A percentile compares a stretch with the other conserved stretches of the same genome.
Conservation (phyloP, 345 rosid genomes). For the Eucalyptus cloeziana region DNA sequence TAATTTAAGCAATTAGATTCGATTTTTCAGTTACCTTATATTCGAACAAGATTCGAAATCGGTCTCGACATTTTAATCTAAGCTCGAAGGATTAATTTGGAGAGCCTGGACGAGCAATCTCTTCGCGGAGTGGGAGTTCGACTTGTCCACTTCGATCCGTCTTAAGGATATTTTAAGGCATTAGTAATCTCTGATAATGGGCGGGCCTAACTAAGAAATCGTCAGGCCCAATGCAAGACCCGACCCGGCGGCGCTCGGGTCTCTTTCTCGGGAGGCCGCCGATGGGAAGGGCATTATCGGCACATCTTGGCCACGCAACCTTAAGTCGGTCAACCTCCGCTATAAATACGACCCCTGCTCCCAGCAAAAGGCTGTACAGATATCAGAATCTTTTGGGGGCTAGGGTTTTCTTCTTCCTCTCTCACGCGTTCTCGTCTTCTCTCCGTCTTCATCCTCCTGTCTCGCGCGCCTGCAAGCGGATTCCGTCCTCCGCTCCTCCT, state of each 20-base stretch:
- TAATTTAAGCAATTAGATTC: background rate
- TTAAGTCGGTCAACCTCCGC: background rate
- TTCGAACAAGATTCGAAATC: background rate
- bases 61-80: background rate
- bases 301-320: background rate
- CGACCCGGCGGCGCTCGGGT: background rate
- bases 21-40: background rate
- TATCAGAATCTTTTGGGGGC: background rate
- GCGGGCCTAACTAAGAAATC: background rate
- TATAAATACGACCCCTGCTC: background rate
- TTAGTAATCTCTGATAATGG: background rate
- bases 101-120: background rate
- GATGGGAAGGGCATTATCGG: background rate
- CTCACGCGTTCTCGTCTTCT: background rate
- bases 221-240: background rate
- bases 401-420: background rate
- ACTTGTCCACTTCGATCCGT: background rate
- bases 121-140: background rate
- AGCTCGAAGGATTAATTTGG: background rate
- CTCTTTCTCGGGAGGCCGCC: background rate
- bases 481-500: background rate
- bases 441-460: background rate
- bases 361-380: accelerated
- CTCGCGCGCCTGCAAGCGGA: background rate
- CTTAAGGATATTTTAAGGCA: background rate